Conservation (phyloP, 2,329 filamentous ascomycete species). For the Diplodia mutila region DNA sequence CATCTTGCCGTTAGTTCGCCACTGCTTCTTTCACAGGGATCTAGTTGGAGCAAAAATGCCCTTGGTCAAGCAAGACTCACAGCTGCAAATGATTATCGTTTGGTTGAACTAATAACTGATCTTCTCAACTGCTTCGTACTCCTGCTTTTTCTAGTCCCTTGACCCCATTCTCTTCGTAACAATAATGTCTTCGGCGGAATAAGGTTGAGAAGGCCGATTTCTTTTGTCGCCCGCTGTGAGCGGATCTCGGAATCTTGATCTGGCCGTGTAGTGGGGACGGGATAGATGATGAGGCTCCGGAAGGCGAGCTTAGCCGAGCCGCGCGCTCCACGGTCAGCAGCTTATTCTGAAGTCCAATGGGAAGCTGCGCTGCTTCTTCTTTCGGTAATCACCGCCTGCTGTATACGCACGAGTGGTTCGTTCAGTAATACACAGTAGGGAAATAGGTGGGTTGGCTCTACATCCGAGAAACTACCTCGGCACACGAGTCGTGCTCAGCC, state of each 20-base stretch:
- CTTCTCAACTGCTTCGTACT: no score
- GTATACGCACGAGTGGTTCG: not conserved
- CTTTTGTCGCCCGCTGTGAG: no score
- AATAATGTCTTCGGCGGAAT: no score
- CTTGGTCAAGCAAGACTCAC: no score
- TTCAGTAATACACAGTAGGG: not conserved
- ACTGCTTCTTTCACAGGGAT: not conserved
- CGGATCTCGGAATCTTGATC: not conserved
- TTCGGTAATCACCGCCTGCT: not conserved
- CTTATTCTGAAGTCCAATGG: not conserved
- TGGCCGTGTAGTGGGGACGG: not conserved
- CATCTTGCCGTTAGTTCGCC: not conserved
- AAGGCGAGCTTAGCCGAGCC: not conserved
- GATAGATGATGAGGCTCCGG: not conserved
- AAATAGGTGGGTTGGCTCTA: not conserved
- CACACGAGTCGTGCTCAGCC: not conserved
- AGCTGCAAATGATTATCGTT: not conserved
- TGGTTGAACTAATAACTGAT: no score
- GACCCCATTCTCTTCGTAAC: no score
- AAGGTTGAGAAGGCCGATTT: no score
- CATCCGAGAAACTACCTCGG: constrained; percentile 10
- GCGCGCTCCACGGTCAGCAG: not conserved
- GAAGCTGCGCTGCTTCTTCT: not conserved
- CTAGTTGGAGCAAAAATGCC: not conserved
- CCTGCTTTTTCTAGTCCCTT: no score